Conservation (phyloP, 2,329 filamentous ascomycete genomes). For the Sclerotinia trifoliorum region DNA sequence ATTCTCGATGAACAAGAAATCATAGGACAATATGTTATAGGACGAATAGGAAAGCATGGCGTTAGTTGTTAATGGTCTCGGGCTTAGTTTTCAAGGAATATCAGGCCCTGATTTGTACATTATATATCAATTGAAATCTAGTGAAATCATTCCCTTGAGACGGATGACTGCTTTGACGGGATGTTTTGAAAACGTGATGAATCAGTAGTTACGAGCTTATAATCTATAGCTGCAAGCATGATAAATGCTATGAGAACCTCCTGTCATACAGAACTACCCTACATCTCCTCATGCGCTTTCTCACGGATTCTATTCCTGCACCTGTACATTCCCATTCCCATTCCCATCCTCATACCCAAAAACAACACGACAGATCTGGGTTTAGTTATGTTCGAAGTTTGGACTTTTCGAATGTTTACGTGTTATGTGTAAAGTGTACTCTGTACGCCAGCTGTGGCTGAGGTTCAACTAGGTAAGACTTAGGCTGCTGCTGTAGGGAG, state of each 20-base stretch:
- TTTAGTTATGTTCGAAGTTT: too few relatives aligned
- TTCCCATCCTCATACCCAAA: too few relatives aligned
- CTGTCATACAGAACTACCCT: background rate
- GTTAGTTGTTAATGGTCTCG: background rate
- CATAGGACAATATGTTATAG: background rate
- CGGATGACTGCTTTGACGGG: background rate
- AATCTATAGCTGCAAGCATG: background rate
- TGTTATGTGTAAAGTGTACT: too few relatives aligned
- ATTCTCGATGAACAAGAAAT: conserved; percentile 50
- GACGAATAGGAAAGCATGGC: background rate
- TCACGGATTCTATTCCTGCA: too few relatives aligned
- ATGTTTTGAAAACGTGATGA: background rate
- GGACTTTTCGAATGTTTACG: too few relatives aligned
- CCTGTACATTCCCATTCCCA: too few relatives aligned
- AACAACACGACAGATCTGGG: too few relatives aligned
- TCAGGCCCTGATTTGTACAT: background rate
- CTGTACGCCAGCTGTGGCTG: too few relatives aligned
- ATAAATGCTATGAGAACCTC: background rate
- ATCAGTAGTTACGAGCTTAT: background rate
- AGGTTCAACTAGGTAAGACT: too few relatives aligned
- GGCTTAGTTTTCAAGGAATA: background rate
- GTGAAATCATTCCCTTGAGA: background rate
- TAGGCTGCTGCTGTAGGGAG: too few relatives aligned
- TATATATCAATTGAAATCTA: background rate
- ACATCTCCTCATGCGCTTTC: background rate